Evolutionary conservation across 352 stramenopile genomes (phyloP).

Genomic region (Globisporangium mamillatum): DNA sequence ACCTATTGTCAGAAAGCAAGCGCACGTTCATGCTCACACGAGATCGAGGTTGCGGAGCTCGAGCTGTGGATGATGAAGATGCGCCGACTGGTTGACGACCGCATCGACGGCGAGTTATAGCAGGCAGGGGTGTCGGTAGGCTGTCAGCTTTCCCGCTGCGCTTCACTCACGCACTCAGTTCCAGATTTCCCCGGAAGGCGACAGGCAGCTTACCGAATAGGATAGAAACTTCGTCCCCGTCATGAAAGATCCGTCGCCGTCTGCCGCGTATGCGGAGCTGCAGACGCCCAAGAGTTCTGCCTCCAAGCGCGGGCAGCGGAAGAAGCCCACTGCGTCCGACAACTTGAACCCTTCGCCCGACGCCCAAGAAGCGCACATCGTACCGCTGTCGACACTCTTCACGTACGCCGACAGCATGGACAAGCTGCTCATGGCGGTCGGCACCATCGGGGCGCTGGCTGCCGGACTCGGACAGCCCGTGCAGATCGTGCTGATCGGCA

Average conservation of each 20-base stretch:
- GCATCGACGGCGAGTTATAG: background rate
- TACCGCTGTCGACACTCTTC: constrained; percentile 18
- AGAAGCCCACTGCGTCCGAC: background rate
- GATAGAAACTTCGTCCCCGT: background rate
- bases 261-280: constrained; percentile 11
- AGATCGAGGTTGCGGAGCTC: no score
- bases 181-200: background rate
- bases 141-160: background rate
- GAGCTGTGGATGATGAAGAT: background rate
- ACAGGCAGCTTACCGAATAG: background rate
- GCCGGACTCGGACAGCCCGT: constrained; percentile 53
- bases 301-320: background rate
- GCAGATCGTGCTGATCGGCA: constrained; percentile 69
- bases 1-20: no score
- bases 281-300: constrained; percentile 4
- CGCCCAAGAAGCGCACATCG: background rate
- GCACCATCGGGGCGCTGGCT: constrained; percentile 37
- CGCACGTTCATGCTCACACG: background rate
- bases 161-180: background rate
- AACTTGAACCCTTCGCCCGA: background rate
- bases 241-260: constrained; percentile 3
- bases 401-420: constrained; percentile 45
- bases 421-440: constrained; percentile 53
- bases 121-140: background rate
- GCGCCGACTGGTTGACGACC: background rate